Evolutionary conservation across 2,329 filamentous ascomycete species (phyloP).

Genomic region (Exophiala viscosa): DNA sequence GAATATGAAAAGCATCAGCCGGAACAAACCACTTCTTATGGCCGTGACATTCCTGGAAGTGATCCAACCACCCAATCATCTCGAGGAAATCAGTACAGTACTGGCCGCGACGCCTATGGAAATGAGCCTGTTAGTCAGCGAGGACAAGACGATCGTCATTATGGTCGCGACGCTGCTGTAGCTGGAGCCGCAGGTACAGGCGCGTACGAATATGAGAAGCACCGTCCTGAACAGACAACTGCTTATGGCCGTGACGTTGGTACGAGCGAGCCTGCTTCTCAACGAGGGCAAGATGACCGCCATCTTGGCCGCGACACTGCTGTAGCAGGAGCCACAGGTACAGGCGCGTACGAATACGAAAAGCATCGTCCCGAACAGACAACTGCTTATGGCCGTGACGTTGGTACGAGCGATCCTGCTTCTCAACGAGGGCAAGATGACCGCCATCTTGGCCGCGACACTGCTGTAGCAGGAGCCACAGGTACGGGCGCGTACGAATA

Average conservation of each 20-base stretch:
- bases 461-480: neutral
- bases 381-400: no score
- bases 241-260: neutral
- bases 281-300: slow-evolving; percentile 5
- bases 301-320: slow-evolving; percentile 17
- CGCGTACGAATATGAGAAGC: neutral
- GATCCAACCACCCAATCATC: no score
- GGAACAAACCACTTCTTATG: no score
- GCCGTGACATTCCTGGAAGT: no score
- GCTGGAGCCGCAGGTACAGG: slow-evolving; percentile 2
- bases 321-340: slow-evolving; percentile 12
- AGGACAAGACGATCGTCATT: neutral
- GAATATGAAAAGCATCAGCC: slow-evolving; percentile 6
- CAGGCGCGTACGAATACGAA: slow-evolving; percentile 13
- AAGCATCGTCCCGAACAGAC: no score
- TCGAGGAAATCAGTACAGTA: no score
- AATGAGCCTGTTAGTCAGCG: no score
- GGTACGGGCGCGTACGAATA: slow-evolving; percentile 1
- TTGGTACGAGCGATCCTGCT: no score
- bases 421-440: neutral
- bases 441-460: neutral
- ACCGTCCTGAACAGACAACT: neutral
- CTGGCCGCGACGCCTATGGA: no score
- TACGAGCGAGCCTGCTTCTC: neutral
- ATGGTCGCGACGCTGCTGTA: neutral